Base-by-base conservation (phyloP, 352 stramenopile species). In the Globisporangium paddicum region DNA sequence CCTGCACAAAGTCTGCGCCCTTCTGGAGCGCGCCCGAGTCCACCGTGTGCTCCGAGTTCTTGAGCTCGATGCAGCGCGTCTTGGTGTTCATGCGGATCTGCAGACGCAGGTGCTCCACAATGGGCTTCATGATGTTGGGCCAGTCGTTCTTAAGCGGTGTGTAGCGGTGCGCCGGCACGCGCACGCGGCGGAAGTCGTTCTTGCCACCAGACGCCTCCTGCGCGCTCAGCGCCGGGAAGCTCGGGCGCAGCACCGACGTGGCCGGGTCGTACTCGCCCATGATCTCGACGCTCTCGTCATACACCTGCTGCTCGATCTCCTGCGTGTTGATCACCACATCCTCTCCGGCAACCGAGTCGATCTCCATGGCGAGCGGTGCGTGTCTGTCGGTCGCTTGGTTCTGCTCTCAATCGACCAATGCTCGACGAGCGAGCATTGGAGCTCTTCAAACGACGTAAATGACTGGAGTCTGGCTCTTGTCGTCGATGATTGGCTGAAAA, bases 81-180 rank as follows among this genome's bases (percentile, higher is more conserved):
- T 99, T 99, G 35, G 96, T 98, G 79, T 99, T 99, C 89, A 99
- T 99, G 55, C 97, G 87, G 60, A 99, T 97, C 68, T 96, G 89
- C 44, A 99, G 83, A 71, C 98, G 98, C 64, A 99, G 77, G 72
- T 99, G 97, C 79, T 99, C 90, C 30, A 99, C 96, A 40, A 99
- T 85, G n/a, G 97, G 97, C 52, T 96, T 98, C 68, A 99, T 93
- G 62, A 99, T 96, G 71, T 98, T 96, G 55, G 98, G 93, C 98
- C 98, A 99, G 71, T 98, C 89, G 63, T 98, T 97, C 61, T 98
- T 95, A n/a, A 99, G 83, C 54, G 97, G 97, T 44, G 97, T 99
- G 73, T 99, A 98, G 51, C 97, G 89, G 74, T 99, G 93, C 14
- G 95, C 82, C 5, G 97, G 97, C 72, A 98, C 97, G 62, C 96